Base-by-base conservation (phyloP, 2,329 filamentous ascomycete species). In the Claviceps spartinae region DNA sequence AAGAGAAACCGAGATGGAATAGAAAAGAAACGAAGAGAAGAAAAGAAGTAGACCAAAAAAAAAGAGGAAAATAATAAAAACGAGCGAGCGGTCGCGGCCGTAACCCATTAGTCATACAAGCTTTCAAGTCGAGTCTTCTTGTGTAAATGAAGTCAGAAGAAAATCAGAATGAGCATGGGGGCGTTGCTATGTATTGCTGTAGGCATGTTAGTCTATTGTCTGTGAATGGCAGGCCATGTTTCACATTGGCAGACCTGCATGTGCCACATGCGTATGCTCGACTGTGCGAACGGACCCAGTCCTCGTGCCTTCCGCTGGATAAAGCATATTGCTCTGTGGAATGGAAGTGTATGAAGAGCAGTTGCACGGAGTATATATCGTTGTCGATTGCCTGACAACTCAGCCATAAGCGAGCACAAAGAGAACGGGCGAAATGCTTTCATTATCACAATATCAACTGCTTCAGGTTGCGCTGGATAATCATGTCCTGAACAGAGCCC, bases 401-500 rank as follows among this genome's bases (percentile, higher is more conserved):
- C 47, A 30, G 47, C 22, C n/a, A 26, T 38, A 3, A 24, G 47
- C 18, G n/a, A 47, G n/a, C 22, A 38, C 24, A 36, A 24, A 20
- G n/a, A 46, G 24, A 5, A 14, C 2, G 8, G 16, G 11, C 18
- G 22, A 7, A 22, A 16, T 2, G 24, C 16, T 18, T 14, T 54
- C 34, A 55, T 55, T 47, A 53, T 61, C 61, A 67, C 56, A 67
- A 57, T 55, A 90, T 87, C 62, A 89, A 72, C 68, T 85, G 83
- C 69, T 88, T 86, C 52, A 90, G 75, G 65, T 89, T 89, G 65
- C 84, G 84, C 69, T 89, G 85, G 62, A 89, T 88, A 61, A 89
- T 87, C 82, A 88, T 91, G 66, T 91, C 86, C 68, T 91, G 86
- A 52, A 91, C 86, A 11, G 85, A 88, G 57, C 79, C 77, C 87